These are phyloP conservation scores for Colletotrichum sp. DNA, from an alignment of 2,329 filamentous ascomycete species.

Conservation along the genomic window DNA sequence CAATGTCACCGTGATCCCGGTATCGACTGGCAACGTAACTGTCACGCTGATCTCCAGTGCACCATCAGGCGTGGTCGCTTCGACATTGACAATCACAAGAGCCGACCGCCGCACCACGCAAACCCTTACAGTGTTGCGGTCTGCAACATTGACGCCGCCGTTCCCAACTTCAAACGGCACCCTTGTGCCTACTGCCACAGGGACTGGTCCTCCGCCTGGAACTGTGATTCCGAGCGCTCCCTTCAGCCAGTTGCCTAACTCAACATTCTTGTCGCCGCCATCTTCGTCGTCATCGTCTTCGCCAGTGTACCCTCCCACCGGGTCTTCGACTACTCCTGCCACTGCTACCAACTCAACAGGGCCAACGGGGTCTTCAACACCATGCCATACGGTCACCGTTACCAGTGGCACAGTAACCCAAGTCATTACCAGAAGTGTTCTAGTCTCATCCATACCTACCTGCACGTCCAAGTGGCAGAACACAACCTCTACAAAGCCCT, in stretches of 20 bases:
- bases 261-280: background rate
- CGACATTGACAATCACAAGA: background rate
- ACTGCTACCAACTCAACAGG: background rate
- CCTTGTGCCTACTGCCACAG: background rate
- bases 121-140: background rate
- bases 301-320: background rate
- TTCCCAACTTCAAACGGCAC: background rate
- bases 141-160: background rate
- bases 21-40: background rate
- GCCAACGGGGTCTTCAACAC: background rate
- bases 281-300: background rate
- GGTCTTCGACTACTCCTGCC: background rate
- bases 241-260: background rate
- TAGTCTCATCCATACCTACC: background rate
- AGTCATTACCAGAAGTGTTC: slow-evolving; percentile 8
- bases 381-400: slow-evolving; percentile 17
- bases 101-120: background rate
- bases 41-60: background rate
- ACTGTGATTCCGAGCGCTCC: background rate
- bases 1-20: background rate
- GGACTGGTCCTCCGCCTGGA: rapidly evolving
- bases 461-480: slow-evolving; percentile 14
- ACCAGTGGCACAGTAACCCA: slow-evolving; percentile 17
- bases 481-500: background rate
- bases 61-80: background rate